Percentiles rank a stretch among this genome's conserved stretches.
Evolutionary conservation across 1,284 basidiomycete species (phyloP).

Genomic region (Ceratobasidium sp.): DNA sequence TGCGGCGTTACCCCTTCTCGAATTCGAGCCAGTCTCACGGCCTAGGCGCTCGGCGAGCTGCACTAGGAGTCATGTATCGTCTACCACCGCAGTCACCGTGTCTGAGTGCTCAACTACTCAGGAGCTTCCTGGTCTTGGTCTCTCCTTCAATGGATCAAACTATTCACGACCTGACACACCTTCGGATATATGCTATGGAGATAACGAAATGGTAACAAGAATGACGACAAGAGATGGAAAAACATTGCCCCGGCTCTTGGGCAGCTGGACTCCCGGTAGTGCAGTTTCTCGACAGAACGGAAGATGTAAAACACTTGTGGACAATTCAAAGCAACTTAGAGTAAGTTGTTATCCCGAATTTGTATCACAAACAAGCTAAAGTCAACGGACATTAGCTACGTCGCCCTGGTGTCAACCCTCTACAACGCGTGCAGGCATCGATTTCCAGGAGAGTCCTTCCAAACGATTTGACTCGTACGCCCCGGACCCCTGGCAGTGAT

Average conservation of each 20-base stretch:
- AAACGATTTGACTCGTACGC: neutral
- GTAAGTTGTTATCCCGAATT: neutral
- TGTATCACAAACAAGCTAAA: neutral
- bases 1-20: neutral
- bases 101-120: conserved; percentile 36
- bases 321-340: conserved; percentile 24
- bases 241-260: neutral
- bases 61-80: conserved; percentile 32
- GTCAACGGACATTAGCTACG: neutral
- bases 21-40: neutral
- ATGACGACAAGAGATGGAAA: neutral
- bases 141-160: conserved; percentile 18
- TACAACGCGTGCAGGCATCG: conserved; percentile 17
- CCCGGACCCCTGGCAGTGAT: neutral
- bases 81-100: conserved; percentile 28
- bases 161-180: conserved; percentile 25
- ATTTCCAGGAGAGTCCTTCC: conserved; percentile 1
- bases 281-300: neutral
- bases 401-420: conserved; percentile 18
- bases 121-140: conserved; percentile 22
- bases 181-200: conserved; percentile 24
- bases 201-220: conserved; percentile 1
- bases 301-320: neutral
- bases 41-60: conserved; percentile 25
- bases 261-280: neutral